These are phyloP conservation scores for Solanum piurae DNA, from an alignment of 257 asterid species.

Conservation along the genomic window DNA sequence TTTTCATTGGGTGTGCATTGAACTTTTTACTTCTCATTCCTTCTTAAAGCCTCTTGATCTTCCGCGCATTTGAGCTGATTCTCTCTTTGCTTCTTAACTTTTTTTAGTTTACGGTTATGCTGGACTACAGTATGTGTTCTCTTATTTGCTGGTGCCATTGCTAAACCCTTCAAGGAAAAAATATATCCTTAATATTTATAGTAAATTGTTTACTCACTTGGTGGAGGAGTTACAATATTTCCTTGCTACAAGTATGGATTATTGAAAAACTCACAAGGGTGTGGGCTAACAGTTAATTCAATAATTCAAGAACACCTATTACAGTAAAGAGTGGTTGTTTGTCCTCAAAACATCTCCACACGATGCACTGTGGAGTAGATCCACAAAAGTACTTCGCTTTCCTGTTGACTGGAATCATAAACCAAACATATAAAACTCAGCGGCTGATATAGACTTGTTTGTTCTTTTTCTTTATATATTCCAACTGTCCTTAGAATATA, in stretches of 20 bases:
- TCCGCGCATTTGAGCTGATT: background rate
- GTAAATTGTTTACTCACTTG: background rate
- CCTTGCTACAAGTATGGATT: background rate
- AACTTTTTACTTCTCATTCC: background rate
- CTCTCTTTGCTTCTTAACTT: background rate
- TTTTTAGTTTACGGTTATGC: background rate
- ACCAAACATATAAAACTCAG: background rate
- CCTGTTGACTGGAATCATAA: background rate
- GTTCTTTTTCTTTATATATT: background rate
- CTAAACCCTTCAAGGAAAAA: background rate
- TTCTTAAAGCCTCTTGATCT: background rate
- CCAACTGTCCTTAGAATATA: background rate
- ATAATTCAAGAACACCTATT: background rate
- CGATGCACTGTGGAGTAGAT: background rate
- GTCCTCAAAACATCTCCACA: background rate
- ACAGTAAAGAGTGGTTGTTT: background rate
- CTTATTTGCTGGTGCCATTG: background rate
- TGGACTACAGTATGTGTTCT: background rate
- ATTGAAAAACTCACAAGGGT: background rate
- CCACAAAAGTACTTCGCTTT: background rate
- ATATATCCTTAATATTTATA: background rate
- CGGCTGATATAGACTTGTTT: background rate
- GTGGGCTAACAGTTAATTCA: background rate
- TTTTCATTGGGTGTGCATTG: background rate
- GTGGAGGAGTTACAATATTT: background rate